phyloP scores from a whole-genome alignment of 257 asterid species.

The Ilex aquifolium region DNA sequence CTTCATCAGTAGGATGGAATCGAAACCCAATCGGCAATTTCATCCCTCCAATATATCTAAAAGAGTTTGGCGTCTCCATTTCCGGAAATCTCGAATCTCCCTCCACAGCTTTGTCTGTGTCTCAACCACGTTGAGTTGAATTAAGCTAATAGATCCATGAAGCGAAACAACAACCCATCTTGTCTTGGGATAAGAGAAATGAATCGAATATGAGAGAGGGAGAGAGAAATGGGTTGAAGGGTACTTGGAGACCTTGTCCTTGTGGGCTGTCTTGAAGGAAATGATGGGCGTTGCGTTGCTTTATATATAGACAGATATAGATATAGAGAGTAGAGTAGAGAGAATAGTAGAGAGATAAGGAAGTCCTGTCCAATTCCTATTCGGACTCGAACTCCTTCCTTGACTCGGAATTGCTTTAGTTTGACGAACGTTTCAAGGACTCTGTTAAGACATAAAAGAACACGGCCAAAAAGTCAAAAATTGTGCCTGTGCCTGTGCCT shows the following conservation, averaged over 20 bases:
- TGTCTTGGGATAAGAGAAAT: neutral
- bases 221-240: neutral
- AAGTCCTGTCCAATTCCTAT: neutral
- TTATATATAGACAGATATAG: neutral
- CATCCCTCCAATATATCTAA: constrained; percentile 1
- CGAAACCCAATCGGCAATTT: constrained; percentile 49
- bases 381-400: constrained; percentile 14
- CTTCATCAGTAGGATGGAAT: constrained; percentile 49
- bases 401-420: constrained; percentile 7
- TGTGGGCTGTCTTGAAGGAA: neutral
- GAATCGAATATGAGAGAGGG: neutral
- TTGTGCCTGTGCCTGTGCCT: no score
- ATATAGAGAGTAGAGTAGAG: no score
- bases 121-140: neutral
- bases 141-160: no score
- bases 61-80: neutral
- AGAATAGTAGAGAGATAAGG: neutral
- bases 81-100: neutral
- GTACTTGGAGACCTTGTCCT: neutral
- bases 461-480: no score
- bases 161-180: constrained; percentile 1
- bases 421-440: neutral
- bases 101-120: neutral
- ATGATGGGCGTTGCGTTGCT: neutral
- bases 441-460: no score